These are phyloP conservation scores for Fusarium lyarnte DNA, from an alignment of 2,329 filamentous ascomycete genomes.

Conservation along the genomic window DNA sequence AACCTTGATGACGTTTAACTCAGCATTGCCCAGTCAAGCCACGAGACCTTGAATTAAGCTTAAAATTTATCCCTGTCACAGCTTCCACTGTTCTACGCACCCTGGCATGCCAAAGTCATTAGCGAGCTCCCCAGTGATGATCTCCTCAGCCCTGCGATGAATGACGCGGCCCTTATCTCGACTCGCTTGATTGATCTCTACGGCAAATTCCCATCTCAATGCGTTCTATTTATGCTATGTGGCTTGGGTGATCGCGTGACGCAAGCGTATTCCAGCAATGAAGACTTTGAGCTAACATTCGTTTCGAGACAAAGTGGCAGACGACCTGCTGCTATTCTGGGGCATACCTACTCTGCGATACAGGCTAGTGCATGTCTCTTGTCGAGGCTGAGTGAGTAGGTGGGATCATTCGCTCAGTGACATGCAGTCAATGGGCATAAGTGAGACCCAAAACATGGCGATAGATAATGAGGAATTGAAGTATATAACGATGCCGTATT, in stretches of 20 bases:
- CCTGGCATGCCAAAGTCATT: neutral
- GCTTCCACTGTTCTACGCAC: neutral
- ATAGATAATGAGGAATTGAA: too few species aligned
- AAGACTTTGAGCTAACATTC: neutral
- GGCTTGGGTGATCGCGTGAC: conserved; percentile 23
- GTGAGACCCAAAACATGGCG: neutral
- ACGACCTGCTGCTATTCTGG: conserved; percentile 40
- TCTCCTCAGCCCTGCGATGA: conserved; percentile 1
- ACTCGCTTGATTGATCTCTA: too few species aligned
- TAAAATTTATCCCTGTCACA: neutral
- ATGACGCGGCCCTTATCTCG: conserved; percentile 19
- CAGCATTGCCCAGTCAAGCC: neutral
- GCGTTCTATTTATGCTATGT: neutral
- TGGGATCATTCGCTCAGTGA: too few species aligned
- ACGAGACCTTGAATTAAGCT: conserved; percentile 2
- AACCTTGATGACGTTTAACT: neutral
- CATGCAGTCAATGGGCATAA: neutral
- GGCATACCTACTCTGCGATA: neutral
- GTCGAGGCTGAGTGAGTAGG: conserved; percentile 23
- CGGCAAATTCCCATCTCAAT: neutral
- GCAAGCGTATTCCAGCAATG: neutral
- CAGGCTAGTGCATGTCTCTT: neutral
- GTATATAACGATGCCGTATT: conserved; percentile 19
- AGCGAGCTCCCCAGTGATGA: neutral
- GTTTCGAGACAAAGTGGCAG: conserved; percentile 1